A percentile compares a stretch with the other conserved stretches of the same genome.
phyloP scores from a whole-genome alignment of 2,329 filamentous ascomycete genomes.

The Xylaria sp. region DNA sequence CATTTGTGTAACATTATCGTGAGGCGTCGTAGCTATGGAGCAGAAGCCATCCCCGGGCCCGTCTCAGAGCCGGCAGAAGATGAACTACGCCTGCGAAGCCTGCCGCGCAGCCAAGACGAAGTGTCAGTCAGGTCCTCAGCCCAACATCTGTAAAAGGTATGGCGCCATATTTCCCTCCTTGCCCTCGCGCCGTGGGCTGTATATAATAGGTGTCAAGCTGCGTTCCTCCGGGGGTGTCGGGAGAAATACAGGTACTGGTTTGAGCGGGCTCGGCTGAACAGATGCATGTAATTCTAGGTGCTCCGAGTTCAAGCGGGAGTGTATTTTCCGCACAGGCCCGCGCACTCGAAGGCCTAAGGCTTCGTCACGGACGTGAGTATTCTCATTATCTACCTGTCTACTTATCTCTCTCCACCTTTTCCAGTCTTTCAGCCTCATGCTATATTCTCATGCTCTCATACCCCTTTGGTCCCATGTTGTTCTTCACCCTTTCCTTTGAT shows the following conservation, averaged over 20 bases:
- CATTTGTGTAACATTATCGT: background rate
- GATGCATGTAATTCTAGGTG: conserved; percentile 54
- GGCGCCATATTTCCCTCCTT: conserved; percentile 5
- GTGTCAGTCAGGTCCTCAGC: conserved; percentile 60
- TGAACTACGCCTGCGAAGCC: conserved; percentile 64
- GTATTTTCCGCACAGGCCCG: conserved; percentile 62
- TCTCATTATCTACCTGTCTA: conserved; percentile 19
- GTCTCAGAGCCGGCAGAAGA: conserved; percentile 43
- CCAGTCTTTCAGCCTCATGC: background rate
- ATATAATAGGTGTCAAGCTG: background rate
- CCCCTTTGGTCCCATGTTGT: background rate
- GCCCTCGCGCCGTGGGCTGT: background rate
- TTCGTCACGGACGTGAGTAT: conserved; percentile 54
- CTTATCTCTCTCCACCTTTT: background rate
- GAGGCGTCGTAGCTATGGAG: conserved; percentile 25
- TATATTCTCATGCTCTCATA: background rate
- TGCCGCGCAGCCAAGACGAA: conserved; percentile 66
- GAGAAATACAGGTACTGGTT: conserved; percentile 8
- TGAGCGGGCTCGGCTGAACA: conserved; percentile 10
- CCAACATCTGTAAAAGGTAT: conserved; percentile 64
- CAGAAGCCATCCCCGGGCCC: conserved; percentile 20
- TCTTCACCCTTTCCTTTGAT: background rate
- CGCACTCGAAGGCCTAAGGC: conserved; percentile 61
- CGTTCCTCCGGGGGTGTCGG: background rate
- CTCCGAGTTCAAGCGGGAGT: conserved; percentile 64